phyloP scores from a whole-genome alignment of 1,284 basidiomycete species.

The Coniferiporia weirii region DNA sequence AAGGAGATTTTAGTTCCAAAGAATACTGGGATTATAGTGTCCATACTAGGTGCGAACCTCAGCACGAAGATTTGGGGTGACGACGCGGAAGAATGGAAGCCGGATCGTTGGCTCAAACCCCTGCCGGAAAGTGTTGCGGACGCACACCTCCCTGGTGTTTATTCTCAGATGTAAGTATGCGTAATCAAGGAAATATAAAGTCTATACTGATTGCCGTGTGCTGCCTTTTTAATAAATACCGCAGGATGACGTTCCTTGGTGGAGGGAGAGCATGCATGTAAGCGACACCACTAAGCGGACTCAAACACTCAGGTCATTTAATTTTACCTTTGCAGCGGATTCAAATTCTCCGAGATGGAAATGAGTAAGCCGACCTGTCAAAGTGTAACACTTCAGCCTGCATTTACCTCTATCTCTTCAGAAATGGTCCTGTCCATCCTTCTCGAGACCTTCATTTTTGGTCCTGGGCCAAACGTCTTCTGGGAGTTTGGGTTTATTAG shows the following conservation, averaged over 20 bases:
- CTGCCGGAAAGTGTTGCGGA: too few species aligned
- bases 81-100: conserved; percentile 15
- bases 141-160: too few species aligned
- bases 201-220: too few species aligned
- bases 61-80: conserved; percentile 16
- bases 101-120: too few species aligned
- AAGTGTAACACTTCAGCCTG: neutral
- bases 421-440: conserved; percentile 2
- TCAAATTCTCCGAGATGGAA: conserved; percentile 11
- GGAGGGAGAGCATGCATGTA: conserved; percentile 19
- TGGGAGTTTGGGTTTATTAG: neutral
- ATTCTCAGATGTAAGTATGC: conserved; percentile 8
- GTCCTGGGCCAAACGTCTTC: neutral
- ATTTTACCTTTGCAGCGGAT: neutral
- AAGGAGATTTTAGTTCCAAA: conserved; percentile 10
- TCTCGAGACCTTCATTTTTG: neutral
- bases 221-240: neutral
- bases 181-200: too few species aligned
- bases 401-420: neutral
- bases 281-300: neutral
- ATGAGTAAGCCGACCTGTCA: neutral
- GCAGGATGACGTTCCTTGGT: too few species aligned
- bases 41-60: conserved; percentile 9
- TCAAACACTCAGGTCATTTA: too few species aligned
- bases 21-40: conserved; percentile 7